These are phyloP conservation scores for Neofusicoccum parvum DNA, from an alignment of 2,329 filamentous ascomycete species.

Conservation along the genomic window DNA sequence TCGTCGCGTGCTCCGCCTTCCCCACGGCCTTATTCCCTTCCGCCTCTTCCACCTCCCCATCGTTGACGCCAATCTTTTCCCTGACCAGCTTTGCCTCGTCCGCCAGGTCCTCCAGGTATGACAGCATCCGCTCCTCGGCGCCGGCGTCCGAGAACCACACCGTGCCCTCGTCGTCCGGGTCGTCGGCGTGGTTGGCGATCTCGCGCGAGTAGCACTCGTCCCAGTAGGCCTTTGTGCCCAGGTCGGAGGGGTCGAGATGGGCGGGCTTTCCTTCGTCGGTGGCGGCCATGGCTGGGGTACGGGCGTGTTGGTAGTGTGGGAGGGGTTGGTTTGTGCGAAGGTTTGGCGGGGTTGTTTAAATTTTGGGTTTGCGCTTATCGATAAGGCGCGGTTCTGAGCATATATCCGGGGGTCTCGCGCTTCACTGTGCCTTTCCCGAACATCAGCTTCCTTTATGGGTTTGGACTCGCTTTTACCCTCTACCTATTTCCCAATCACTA, in stretches of 20 bases:
- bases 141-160: conserved; percentile 96
- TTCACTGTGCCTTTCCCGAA: too few relatives aligned
- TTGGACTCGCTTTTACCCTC: too few relatives aligned
- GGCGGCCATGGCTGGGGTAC: not conserved
- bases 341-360: not conserved
- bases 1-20: conserved; percentile 34
- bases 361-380: not conserved
- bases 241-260: conserved; percentile 70
- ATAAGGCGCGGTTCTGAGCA: not conserved
- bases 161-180: conserved; percentile 80
- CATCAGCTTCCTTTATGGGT: too few relatives aligned
- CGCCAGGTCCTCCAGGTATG: conserved; percentile 60
- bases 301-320: not conserved
- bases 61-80: conserved; percentile 16
- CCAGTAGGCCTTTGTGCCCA: conserved; percentile 75
- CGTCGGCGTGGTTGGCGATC: conserved; percentile 68
- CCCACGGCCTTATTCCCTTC: conserved; percentile 29
- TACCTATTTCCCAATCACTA: too few relatives aligned
- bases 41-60: too few relatives aligned
- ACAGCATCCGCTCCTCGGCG: conserved; percentile 78
- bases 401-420: too few relatives aligned
- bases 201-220: conserved; percentile 72
- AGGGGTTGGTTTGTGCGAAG: too few relatives aligned
- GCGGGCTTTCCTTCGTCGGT: conserved; percentile 3
- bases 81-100: conserved; percentile 50